These are phyloP conservation scores for Podosphaera leucotricha DNA, from an alignment of 2,329 filamentous ascomycete species.

Conservation along the genomic window DNA sequence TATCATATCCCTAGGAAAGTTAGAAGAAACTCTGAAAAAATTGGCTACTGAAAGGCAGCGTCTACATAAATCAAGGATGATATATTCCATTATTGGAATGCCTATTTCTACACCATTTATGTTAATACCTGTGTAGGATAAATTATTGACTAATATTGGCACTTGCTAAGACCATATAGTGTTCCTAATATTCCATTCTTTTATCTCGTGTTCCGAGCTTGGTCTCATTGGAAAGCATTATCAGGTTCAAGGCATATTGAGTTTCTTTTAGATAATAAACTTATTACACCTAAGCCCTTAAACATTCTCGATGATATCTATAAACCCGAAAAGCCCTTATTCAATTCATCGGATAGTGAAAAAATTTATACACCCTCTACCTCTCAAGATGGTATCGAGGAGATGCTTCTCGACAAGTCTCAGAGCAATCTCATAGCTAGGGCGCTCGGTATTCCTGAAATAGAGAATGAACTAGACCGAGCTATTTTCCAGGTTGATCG, in stretches of 20 bases:
- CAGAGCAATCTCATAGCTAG: slow-evolving; percentile 35
- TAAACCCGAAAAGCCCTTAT: slow-evolving; percentile 10
- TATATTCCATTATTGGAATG: slow-evolving; percentile 63
- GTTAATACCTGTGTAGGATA: slow-evolving; percentile 58
- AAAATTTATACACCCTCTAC: neutral
- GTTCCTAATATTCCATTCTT: slow-evolving; percentile 93
- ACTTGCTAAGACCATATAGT: slow-evolving; percentile 20
- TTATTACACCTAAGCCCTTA: slow-evolving; percentile 43
- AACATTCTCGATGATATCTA: slow-evolving; percentile 55
- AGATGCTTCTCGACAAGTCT: slow-evolving; percentile 23
- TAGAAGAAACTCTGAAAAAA: slow-evolving; percentile 38
- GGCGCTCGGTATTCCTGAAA: slow-evolving; percentile 40
- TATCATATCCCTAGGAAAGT: slow-evolving; percentile 38
- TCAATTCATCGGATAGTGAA: slow-evolving; percentile 1
- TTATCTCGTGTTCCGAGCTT: slow-evolving; percentile 76
- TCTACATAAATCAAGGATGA: slow-evolving; percentile 52
- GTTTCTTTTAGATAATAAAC: slow-evolving; percentile 51
- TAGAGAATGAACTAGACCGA: slow-evolving; percentile 49
- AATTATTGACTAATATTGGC: neutral
- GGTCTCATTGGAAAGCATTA: slow-evolving; percentile 76
- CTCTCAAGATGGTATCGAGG: slow-evolving; percentile 7
- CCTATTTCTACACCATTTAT: slow-evolving; percentile 66
- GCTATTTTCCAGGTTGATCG: slow-evolving; percentile 51
- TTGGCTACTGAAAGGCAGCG: slow-evolving; percentile 61
- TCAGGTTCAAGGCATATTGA: slow-evolving; percentile 66